A percentile compares a stretch with the other conserved stretches of the same genome.
phyloP scores from a whole-genome alignment of 73 alveolate species.

The Effrenium voratum region DNA sequence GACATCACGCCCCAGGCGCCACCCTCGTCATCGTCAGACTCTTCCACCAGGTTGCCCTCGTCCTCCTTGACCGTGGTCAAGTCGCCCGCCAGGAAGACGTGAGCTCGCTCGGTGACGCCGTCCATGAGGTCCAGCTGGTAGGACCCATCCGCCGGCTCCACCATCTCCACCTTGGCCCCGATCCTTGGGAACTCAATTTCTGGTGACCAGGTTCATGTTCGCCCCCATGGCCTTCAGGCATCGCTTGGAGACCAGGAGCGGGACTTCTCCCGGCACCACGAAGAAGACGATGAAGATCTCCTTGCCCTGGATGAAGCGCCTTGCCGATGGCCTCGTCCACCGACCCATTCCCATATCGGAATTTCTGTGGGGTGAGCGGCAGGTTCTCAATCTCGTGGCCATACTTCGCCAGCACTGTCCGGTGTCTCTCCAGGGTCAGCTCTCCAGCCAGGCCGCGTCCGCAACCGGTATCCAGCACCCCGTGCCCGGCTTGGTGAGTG shows the following conservation, averaged over 20 bases:
- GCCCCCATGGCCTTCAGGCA: not conserved
- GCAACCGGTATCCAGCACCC: too few species aligned
- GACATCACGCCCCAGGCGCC: too few species aligned
- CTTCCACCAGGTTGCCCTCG: too few species aligned
- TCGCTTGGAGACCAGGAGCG: not conserved
- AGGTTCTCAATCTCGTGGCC: not conserved
- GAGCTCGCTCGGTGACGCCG: too few species aligned
- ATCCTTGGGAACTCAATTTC: not conserved
- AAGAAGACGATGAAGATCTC: not conserved
- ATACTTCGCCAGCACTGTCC: not conserved
- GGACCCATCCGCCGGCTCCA: too few species aligned
- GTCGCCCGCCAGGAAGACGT: too few species aligned
- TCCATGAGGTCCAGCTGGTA: too few species aligned
- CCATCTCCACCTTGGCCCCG: too few species aligned
- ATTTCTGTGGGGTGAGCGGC: not conserved
- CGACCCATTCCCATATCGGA: slow-evolving; percentile 18
- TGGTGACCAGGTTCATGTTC: not conserved
- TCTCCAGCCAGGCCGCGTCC: not conserved
- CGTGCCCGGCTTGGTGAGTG: too few species aligned
- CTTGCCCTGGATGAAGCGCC: not conserved
- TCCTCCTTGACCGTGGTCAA: too few species aligned
- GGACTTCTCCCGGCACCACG: slow-evolving; percentile 23
- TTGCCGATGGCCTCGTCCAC: not conserved
- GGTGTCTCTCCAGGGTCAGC: not conserved
- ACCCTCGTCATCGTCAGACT: too few species aligned